These are phyloP conservation scores for Cardamine chenopodiifolia DNA, from an alignment of 345 rosid genomes.

Conservation along the genomic window DNA sequence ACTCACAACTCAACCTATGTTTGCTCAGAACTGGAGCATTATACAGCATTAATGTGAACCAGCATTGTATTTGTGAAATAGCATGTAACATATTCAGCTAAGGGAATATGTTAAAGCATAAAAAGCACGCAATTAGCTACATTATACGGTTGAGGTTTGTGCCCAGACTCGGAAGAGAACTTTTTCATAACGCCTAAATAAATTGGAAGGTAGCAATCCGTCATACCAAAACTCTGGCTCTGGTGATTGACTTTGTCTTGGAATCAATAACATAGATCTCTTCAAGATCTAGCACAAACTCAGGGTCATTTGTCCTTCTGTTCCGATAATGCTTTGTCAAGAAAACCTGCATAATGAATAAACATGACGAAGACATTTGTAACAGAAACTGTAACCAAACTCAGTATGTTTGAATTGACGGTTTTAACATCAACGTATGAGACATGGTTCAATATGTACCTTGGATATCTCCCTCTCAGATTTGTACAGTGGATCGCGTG, in stretches of 20 bases:
- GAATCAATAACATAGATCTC: slow-evolving; percentile 92
- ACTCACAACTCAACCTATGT: no score
- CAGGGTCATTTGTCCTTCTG: slow-evolving; percentile 73
- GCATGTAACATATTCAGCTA: not conserved
- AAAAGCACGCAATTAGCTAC: not conserved
- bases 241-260: slow-evolving; percentile 81
- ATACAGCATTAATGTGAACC: no score
- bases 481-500: slow-evolving; percentile 84
- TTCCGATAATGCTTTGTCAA: slow-evolving; percentile 86
- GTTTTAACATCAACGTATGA: not conserved
- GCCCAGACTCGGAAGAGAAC: slow-evolving; percentile 1
- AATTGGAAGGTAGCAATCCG: not conserved
- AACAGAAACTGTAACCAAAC: slow-evolving; percentile 8
- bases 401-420: not conserved
- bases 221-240: slow-evolving; percentile 89
- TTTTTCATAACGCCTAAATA: not conserved
- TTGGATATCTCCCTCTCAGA: slow-evolving; percentile 74
- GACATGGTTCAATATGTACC: slow-evolving; percentile 49
- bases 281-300: slow-evolving; percentile 90
- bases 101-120: not conserved
- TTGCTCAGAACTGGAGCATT: no score
- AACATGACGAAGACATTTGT: not conserved
- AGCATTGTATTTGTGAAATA: no score
- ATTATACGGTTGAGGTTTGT: not conserved
- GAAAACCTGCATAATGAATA: slow-evolving; percentile 61